A percentile compares a stretch with the other conserved stretches of the same genome.
Conservation (phyloP, 2,329 filamentous ascomycete species). For the Aureobasidium lini region DNA sequence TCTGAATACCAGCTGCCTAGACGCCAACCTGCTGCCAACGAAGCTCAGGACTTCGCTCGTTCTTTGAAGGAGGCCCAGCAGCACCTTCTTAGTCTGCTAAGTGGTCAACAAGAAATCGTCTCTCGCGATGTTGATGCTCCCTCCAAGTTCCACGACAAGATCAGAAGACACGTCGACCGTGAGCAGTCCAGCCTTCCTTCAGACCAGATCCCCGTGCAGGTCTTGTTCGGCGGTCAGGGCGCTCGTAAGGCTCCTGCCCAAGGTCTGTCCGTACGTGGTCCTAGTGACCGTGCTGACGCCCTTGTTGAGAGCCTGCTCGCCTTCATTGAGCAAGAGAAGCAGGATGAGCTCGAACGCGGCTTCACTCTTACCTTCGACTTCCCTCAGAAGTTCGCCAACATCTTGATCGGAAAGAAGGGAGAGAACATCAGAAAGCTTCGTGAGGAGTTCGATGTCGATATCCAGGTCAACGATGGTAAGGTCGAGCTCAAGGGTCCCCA, state of each 20-base stretch:
- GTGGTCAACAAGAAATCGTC: constrained; percentile 48
- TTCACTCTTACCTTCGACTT: constrained; percentile 85
- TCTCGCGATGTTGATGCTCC: constrained; percentile 48
- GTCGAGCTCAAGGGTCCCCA: constrained; percentile 94
- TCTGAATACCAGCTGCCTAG: constrained; percentile 49
- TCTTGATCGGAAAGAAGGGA: constrained; percentile 61
- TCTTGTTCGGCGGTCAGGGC: constrained; percentile 43
- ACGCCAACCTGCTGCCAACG: constrained; percentile 47
- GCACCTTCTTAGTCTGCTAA: constrained; percentile 46
- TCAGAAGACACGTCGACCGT: constrained; percentile 50
- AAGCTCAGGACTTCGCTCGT: constrained; percentile 50
- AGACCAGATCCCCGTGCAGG: constrained; percentile 50
- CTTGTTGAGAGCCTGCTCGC: constrained; percentile 65
- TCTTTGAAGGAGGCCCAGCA: constrained; percentile 52
- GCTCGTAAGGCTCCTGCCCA: constrained; percentile 46
- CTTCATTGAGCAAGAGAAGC: constrained; percentile 80
- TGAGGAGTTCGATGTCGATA: constrained; percentile 64
- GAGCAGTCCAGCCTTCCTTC: constrained; percentile 45
- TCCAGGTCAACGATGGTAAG: constrained; percentile 89
- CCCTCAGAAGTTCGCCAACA: constrained; percentile 88
- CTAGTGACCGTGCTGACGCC: constrained; percentile 61
- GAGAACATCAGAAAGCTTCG: constrained; percentile 63
- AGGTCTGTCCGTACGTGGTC: constrained; percentile 64
- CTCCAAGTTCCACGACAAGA: constrained; percentile 57
- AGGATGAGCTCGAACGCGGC: constrained; percentile 88